Percentiles rank a stretch among this genome's conserved stretches.
Conservation (phyloP, 2,329 filamentous ascomycete species). For the Tolypocladium pustulatum region DNA sequence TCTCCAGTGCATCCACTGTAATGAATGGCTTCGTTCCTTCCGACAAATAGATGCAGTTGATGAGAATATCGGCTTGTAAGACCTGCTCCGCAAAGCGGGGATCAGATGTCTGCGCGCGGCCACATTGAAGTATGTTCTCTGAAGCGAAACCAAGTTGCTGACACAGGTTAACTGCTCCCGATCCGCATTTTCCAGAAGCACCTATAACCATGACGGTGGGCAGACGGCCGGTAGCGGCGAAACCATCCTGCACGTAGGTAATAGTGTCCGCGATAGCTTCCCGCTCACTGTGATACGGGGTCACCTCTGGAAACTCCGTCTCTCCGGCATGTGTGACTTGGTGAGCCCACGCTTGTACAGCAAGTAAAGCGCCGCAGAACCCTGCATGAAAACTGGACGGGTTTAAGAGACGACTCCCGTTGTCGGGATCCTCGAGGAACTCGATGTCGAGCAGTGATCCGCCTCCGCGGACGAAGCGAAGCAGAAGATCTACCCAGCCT, state of each 20-base stretch:
- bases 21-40: background rate
- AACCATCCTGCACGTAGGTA: background rate
- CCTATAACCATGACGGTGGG: background rate
- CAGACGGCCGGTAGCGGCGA: background rate
- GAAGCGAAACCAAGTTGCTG: background rate
- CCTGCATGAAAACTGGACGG: background rate
- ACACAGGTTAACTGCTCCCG: background rate
- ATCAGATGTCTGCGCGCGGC: background rate
- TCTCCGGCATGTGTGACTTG: background rate
- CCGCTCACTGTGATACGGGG: background rate
- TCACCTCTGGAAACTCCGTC: background rate
- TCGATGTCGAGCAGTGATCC: background rate
- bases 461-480: background rate
- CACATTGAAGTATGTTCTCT: background rate
- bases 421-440: background rate
- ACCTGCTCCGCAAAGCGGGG: background rate
- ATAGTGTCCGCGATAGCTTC: background rate
- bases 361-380: background rate
- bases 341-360: background rate
- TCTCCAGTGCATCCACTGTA: background rate
- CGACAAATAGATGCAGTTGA: background rate
- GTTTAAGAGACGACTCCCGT: background rate
- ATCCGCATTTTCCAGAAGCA: background rate
- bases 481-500: background rate
- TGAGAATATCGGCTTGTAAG: background rate